These are phyloP conservation scores for Cicer pinnatifidum DNA, from an alignment of 306 rosid species.

Conservation along the genomic window DNA sequence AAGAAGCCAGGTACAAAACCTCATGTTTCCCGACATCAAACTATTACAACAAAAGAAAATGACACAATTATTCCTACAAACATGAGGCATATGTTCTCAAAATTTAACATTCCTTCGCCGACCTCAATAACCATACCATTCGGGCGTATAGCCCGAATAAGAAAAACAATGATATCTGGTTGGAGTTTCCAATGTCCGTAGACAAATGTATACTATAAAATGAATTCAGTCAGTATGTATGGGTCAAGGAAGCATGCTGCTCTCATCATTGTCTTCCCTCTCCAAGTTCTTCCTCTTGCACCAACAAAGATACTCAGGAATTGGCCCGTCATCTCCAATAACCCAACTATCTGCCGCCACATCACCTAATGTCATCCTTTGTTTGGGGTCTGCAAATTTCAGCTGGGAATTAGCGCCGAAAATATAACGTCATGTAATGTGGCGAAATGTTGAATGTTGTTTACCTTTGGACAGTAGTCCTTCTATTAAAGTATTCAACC, in stretches of 20 bases:
- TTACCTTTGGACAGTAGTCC: slow-evolving; percentile 92
- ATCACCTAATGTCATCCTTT: slow-evolving; percentile 68
- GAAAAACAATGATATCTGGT: slow-evolving; percentile 8
- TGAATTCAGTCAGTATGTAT: slow-evolving; percentile 43
- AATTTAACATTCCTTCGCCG: slow-evolving; percentile 19
- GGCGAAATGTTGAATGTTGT: not conserved
- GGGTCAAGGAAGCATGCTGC: slow-evolving; percentile 45
- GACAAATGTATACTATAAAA: slow-evolving; percentile 47
- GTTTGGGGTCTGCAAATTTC: slow-evolving; percentile 69
- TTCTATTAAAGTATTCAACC: slow-evolving; percentile 68
- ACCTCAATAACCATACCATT: slow-evolving; percentile 8
- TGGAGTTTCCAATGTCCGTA: slow-evolving; percentile 46
- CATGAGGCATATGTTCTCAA: slow-evolving; percentile 36
- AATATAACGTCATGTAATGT: not conserved
- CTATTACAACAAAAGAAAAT: slow-evolving; percentile 4
- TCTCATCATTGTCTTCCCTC: slow-evolving; percentile 52
- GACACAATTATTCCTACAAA: slow-evolving; percentile 11
- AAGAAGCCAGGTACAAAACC: slow-evolving; percentile 14
- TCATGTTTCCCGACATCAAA: slow-evolving; percentile 31
- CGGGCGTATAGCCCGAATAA: not conserved
- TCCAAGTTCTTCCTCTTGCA: slow-evolving; percentile 66
- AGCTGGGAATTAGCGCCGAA: not conserved
- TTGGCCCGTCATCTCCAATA: slow-evolving; percentile 78
- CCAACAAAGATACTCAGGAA: slow-evolving; percentile 80
- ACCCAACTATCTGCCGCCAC: slow-evolving; percentile 81